These are phyloP conservation scores for Rachicladosporium sp. DNA, from an alignment of 2,329 filamentous ascomycete genomes.

Conservation along the genomic window DNA sequence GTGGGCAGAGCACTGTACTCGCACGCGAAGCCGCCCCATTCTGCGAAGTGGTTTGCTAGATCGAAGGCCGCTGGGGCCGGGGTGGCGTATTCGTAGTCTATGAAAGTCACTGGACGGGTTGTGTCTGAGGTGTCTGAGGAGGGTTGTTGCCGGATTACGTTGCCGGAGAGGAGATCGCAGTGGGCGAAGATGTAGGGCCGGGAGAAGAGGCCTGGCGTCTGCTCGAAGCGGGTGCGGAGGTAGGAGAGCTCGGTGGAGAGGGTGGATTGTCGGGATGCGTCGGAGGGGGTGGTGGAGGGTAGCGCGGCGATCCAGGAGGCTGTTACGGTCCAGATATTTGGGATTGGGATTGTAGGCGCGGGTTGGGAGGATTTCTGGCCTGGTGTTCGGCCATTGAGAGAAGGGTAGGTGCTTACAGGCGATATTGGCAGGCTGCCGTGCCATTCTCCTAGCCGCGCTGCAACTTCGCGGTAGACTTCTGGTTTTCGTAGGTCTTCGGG, in stretches of 20 bases:
- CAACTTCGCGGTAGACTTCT: conserved; percentile 70
- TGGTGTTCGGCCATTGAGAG: conserved; percentile 11
- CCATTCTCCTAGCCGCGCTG: conserved; percentile 79
- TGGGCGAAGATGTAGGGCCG: conserved; percentile 83
- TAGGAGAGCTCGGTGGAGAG: conserved; percentile 65
- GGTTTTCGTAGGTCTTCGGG: conserved; percentile 68
- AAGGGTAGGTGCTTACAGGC: conserved; percentile 31
- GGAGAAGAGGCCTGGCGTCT: conserved; percentile 62
- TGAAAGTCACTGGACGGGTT: conserved; percentile 55
- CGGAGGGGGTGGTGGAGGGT: conserved; percentile 56
- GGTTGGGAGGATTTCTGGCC: conserved; percentile 35
- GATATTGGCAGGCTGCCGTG: conserved; percentile 58
- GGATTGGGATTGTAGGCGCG: conserved; percentile 45
- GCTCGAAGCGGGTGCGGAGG: conserved; percentile 59
- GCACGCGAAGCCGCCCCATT: conserved; percentile 96
- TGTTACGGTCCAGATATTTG: conserved; percentile 89
- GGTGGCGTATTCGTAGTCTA: conserved; percentile 96
- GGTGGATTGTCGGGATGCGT: conserved; percentile 52
- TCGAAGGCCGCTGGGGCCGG: conserved; percentile 93
- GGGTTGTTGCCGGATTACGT: conserved; percentile 61
- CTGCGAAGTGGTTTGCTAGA: conserved; percentile 93
- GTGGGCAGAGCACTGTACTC: conserved; percentile 77
- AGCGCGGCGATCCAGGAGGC: conserved; percentile 90
- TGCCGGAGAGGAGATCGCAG: conserved; percentile 90
- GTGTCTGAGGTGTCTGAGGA: conserved; percentile 35